These are phyloP conservation scores for Aspergillus calidoustus DNA, from an alignment of 2,329 filamentous ascomycete species.

Conservation along the genomic window DNA sequence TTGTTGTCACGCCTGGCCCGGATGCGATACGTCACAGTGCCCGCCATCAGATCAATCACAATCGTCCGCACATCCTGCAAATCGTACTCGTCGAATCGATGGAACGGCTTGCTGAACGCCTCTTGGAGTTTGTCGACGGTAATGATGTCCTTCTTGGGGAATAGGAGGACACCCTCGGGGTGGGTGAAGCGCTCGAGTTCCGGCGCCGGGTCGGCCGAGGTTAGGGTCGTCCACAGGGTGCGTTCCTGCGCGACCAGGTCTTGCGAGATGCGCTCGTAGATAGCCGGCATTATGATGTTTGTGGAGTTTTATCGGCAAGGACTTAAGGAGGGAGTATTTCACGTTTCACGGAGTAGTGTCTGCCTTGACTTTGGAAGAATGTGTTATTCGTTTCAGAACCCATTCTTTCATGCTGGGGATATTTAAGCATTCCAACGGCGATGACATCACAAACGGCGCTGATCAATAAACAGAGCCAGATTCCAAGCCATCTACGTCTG, in stretches of 20 bases:
- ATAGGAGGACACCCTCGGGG: slow-evolving; percentile 38
- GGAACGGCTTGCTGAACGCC: slow-evolving; percentile 37
- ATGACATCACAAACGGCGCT: slow-evolving; percentile 14
- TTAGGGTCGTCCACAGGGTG: slow-evolving; percentile 44
- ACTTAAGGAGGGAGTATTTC: not conserved
- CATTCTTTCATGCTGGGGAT: not conserved
- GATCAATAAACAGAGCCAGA: slow-evolving; percentile 11
- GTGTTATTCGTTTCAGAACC: not conserved
- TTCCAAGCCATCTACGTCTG: not conserved
- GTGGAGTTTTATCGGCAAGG: not conserved
- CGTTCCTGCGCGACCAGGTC: slow-evolving; percentile 42
- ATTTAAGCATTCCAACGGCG: slow-evolving; percentile 5
- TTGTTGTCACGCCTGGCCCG: slow-evolving; percentile 33
- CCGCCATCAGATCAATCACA: slow-evolving; percentile 44
- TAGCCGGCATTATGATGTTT: slow-evolving; percentile 35
- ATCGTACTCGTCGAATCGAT: slow-evolving; percentile 38
- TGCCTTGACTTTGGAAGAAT: not conserved
- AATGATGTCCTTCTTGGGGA: slow-evolving; percentile 38
- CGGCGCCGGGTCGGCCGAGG: slow-evolving; percentile 41
- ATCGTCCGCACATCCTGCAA: slow-evolving; percentile 29
- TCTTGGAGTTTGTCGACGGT: slow-evolving; percentile 36
- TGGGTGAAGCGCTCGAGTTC: slow-evolving; percentile 37
- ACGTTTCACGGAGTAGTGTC: not conserved
- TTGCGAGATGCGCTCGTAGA: slow-evolving; percentile 44
- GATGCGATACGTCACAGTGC: slow-evolving; percentile 39